Evolutionary conservation across 371 early-diverging fungal genomes (phyloP).

Genomic region (Parasitella parasitica): DNA sequence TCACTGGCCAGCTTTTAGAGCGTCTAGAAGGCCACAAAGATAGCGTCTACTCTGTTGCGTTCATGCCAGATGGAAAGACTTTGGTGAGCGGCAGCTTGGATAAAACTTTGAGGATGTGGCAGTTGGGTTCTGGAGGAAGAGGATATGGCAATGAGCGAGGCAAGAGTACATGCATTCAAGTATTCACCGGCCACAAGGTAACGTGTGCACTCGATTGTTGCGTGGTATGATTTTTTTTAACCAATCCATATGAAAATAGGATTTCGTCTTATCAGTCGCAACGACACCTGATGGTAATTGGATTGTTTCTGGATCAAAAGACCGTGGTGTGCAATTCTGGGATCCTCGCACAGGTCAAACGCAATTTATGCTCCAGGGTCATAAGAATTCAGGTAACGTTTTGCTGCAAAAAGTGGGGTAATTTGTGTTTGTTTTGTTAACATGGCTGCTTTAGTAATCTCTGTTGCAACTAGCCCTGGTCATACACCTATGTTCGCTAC

Average conservation of each 20-base stretch:
- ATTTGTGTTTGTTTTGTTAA: neutral
- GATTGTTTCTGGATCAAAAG: conserved; percentile 95
- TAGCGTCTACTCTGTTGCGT: conserved; percentile 95
- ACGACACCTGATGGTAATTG: conserved; percentile 91
- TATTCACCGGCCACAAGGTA: conserved; percentile 69
- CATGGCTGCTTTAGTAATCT: conserved; percentile 69
- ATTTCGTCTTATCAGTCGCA: conserved; percentile 96
- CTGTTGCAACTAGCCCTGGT: conserved; percentile 82
- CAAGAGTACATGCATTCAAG: conserved; percentile 52
- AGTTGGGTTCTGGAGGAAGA: conserved; percentile 56
- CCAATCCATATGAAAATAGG: conserved; percentile 54
- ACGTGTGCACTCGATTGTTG: neutral
- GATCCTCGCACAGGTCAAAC: conserved; percentile 79
- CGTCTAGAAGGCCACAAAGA: conserved; percentile 96
- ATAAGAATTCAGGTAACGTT: conserved; percentile 88
- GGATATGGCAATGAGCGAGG: conserved; percentile 29
- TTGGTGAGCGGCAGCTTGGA: conserved; percentile 95
- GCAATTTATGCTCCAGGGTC: conserved; percentile 95
- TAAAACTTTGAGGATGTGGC: conserved; percentile 96
- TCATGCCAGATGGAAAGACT: conserved; percentile 90
- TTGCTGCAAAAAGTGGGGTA: neutral
- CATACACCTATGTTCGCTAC: conserved; percentile 89
- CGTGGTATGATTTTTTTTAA: neutral
- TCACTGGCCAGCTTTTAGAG: conserved; percentile 79
- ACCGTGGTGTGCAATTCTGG: conserved; percentile 95